Evolutionary conservation across 1,284 basidiomycete genomes (phyloP), one percentile per base, ranked within the genome.

Genomic region (Apiotrichum veenhuisii): DNA sequence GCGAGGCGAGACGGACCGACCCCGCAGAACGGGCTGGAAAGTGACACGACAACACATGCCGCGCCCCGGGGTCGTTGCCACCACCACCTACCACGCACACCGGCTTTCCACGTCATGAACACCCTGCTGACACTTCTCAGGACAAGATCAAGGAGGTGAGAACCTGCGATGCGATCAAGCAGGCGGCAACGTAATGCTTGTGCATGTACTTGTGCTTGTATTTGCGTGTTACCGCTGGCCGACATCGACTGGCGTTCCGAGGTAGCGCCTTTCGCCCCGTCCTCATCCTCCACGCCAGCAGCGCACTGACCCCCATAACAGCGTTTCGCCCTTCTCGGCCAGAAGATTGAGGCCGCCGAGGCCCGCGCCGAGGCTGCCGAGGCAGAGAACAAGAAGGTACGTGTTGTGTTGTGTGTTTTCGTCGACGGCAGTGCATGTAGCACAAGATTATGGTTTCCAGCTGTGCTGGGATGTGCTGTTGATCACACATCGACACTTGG

Each of bases 291-390:
- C n/a, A 47, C 38, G 34, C 27, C 47, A 37, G 18, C 22, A 36
- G 25, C 27, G 25, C 52, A 34, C 50, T 50, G 48, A 30, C 30
- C 47, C 7, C 15, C n/a, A n/a, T 4, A 1, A 8, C 62, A 83
- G 81, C 80, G 81, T 73, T 80, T 84, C 71, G 79, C 79, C 70
- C 76, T 81, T 56, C 79, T 98, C 70, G 91, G 93, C 65, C 75
- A 78, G 51, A 95, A 98, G 81, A 92, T 91, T 53, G 95, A 98
- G 77, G 77, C 77, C 55, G 89, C 91, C 44, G 79, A 87, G 59
- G 75, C 78, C 42, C 87, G 91, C 57, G 92, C 91, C 40, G 91
- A 94, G 70, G 81, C 77, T 15, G 88, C 91, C 18, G 92, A 95
- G 76, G 81, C 80, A 10, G 81, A 90, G 81, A 85, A 84, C 82